phyloP scores from a whole-genome alignment of 345 rosid species.

The Noccaea bulbosa region DNA sequence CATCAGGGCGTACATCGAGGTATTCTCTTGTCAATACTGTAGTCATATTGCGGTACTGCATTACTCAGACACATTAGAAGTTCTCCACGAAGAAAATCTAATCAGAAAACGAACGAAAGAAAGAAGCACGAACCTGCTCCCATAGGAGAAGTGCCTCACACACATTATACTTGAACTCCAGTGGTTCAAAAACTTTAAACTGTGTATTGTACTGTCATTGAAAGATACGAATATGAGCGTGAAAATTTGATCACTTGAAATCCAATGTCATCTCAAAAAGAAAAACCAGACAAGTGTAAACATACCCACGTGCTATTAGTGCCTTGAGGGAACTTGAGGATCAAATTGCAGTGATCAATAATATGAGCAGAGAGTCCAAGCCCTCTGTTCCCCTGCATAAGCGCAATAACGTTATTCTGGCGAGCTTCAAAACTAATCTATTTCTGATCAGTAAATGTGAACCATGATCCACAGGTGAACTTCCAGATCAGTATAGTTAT shows the following conservation, averaged over 20 bases:
- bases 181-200: slow-evolving; percentile 78
- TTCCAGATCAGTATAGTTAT: slow-evolving; percentile 12
- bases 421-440: slow-evolving; percentile 3
- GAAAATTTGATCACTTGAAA: slow-evolving; percentile 4
- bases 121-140: slow-evolving; percentile 81
- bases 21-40: slow-evolving; percentile 94
- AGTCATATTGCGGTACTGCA: slow-evolving; percentile 98
- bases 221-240: slow-evolving; percentile 10
- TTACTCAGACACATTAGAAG: slow-evolving; percentile 29
- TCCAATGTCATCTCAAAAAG: neutral
- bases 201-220: slow-evolving; percentile 80
- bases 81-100: neutral
- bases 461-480: slow-evolving; percentile 11
- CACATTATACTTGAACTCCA: slow-evolving; percentile 88
- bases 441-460: neutral
- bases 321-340: slow-evolving; percentile 88
- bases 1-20: slow-evolving; percentile 87
- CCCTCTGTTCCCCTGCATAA: slow-evolving; percentile 78
- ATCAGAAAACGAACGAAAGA: slow-evolving; percentile 15
- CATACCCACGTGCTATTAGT: slow-evolving; percentile 96
- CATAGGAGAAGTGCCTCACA: slow-evolving; percentile 87
- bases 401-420: neutral
- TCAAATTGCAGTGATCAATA: slow-evolving; percentile 76
- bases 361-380: slow-evolving; percentile 80
- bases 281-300: slow-evolving; percentile 20